Evolutionary conservation across 257 asterid genomes (phyloP).

Genomic region (Euphrasia confusa): DNA sequence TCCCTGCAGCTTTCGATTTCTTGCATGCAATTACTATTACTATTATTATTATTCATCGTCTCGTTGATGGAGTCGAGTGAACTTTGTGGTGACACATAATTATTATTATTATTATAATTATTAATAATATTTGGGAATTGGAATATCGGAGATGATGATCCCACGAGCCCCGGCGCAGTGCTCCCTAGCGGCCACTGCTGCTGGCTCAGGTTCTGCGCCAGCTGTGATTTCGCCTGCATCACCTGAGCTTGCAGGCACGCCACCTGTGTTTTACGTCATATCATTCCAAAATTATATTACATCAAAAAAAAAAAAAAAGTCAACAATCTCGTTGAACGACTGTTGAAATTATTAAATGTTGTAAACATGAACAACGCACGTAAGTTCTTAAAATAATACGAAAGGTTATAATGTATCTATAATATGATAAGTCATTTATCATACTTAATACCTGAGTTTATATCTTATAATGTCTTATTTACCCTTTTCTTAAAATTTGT

Average conservation of each 20-base stretch:
- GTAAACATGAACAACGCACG: too few species aligned
- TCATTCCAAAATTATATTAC: too few species aligned
- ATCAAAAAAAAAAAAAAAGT: background rate
- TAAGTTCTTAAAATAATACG: too few species aligned
- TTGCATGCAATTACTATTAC: constrained; percentile 29
- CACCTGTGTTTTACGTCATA: constrained; percentile 36
- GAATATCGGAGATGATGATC: constrained; percentile 30
- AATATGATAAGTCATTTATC: too few species aligned
- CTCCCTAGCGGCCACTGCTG: constrained; percentile 29
- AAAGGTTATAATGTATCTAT: too few species aligned
- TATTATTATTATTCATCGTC: constrained; percentile 4
- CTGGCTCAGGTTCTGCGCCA: constrained; percentile 48
- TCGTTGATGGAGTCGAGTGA: constrained; percentile 54
- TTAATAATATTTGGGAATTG: background rate
- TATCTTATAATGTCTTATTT: too few species aligned
- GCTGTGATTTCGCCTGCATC: constrained; percentile 60
- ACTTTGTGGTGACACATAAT: constrained; percentile 51
- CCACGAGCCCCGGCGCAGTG: constrained; percentile 24
- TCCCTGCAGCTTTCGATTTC: constrained; percentile 35
- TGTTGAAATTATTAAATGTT: too few species aligned
- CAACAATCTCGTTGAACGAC: background rate
- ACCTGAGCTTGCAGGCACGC: constrained; percentile 75
- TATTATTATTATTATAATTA: background rate
- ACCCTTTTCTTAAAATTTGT: too few species aligned
- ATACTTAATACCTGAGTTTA: too few species aligned